phyloP scores from a whole-genome alignment of 495 filamentous ascomycete species.

The Emericellopsis terricola region DNA sequence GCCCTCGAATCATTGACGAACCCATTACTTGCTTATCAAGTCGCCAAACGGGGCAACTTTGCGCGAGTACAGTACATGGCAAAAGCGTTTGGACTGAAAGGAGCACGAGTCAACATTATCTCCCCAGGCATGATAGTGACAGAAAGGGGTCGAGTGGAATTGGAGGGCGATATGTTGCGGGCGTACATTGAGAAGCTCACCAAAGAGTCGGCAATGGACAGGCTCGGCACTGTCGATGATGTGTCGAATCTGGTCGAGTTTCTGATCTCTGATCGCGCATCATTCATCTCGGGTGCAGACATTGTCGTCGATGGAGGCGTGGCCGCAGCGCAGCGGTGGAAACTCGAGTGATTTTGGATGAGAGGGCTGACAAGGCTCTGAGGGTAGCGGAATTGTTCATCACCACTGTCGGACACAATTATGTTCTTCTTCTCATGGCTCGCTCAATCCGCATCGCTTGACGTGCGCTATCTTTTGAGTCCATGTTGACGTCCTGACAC shows the following conservation, averaged over 20 bases:
- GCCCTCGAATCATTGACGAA: background rate
- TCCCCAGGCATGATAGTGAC: slow-evolving; percentile 22
- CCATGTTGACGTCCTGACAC: background rate
- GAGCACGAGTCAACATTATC: slow-evolving; percentile 32
- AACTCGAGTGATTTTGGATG: background rate
- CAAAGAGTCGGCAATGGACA: slow-evolving; percentile 4
- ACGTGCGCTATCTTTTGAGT: background rate
- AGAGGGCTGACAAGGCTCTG: background rate
- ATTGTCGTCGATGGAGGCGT: slow-evolving; percentile 36
- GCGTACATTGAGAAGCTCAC: no score
- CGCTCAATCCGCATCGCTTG: no score
- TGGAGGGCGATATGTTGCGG: slow-evolving; percentile 5
- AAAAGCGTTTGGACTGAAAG: slow-evolving; percentile 27
- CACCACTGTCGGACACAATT: no score
- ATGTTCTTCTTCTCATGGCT: no score
- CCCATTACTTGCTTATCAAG: slow-evolving; percentile 30
- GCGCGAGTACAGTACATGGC: slow-evolving; percentile 31
- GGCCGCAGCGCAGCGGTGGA: background rate
- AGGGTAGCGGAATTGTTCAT: background rate
- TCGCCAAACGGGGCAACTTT: slow-evolving; percentile 31
- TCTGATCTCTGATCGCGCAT: slow-evolving; percentile 27
- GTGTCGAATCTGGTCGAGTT: slow-evolving; percentile 34
- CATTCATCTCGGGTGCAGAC: slow-evolving; percentile 34
- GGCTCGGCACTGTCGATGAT: slow-evolving; percentile 23
- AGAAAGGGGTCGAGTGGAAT: slow-evolving; percentile 4